Evolutionary conservation across 1,284 basidiomycete genomes (phyloP), one percentile per base, ranked within the genome.

Genomic region (Coniferiporia weirii): DNA sequence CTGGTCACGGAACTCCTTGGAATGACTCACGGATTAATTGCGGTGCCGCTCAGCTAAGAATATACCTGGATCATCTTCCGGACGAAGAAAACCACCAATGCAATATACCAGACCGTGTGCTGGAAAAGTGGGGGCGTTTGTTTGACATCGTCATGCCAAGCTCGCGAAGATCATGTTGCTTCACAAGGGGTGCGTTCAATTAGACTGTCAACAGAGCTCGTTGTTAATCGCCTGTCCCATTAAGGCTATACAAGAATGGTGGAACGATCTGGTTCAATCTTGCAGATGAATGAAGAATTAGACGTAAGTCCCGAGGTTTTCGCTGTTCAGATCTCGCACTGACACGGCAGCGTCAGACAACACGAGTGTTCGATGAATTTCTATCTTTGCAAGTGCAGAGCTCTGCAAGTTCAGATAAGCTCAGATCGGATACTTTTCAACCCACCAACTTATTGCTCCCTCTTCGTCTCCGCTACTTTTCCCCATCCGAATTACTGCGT

Each of bases 61-160:
- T 72, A 1, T 89, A 83, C 65, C 67, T 89, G n/a, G 85, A 64
- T 48, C 38, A 38, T 19, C 45, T 44, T 6, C 57, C 58, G 32
- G 17, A 35, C 8, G 27, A 35, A 7, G 54, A 45, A 27, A 40
- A 54, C 52, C 65, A 64, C 38, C 68, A 65, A 36, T 73, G 72
- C 61, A 70, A 66, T 17, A 75, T 91, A 10, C 79, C 85, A 2
- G 81, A 85, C 57, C 81, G 79, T 55, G 76, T 88, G n/a, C 70
- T 91, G 9, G 65, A 71, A 63, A 89, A 85, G 69, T 91, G 89
- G 86, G 89, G 88, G 0, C 74, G 83, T 22, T 70, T 91, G 22
- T 91, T 91, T 66, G 89, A 91, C 64, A 89, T 91, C 51, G 84
- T 89, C 8, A 68, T 80, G 7, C 87, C 87, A 0, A 82, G 80